Evolutionary conservation across 2,329 filamentous ascomycete species (phyloP).

Genomic region (Cytospora paraplurivora): DNA sequence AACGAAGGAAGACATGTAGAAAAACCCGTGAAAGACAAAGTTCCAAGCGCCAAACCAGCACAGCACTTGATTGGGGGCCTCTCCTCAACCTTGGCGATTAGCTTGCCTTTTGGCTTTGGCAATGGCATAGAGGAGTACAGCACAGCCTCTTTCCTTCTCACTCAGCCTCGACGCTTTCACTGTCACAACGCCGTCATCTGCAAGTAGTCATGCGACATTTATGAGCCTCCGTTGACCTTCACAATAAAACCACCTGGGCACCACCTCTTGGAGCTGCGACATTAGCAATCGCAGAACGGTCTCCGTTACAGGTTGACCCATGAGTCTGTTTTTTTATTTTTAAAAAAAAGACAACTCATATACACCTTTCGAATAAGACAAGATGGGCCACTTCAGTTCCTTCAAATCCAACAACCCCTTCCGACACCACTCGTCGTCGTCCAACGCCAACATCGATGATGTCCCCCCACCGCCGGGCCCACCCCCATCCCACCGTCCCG

Average conservation of each 20-base stretch:
- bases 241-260: too few relatives aligned
- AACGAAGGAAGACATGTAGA: not conserved
- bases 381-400: conserved; percentile 21
- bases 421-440: conserved; percentile 30
- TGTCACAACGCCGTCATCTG: not conserved
- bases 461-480: conserved; percentile 33
- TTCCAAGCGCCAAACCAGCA: conserved; percentile 2
- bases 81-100: not conserved
- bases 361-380: not conserved
- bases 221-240: not conserved
- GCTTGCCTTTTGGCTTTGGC: conserved; percentile 11
- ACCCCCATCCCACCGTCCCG: conserved; percentile 31
- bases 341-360: too few relatives aligned
- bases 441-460: conserved; percentile 11
- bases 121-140: not conserved
- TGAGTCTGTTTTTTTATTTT: too few relatives aligned
- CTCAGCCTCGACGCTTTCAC: not conserved
- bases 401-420: conserved; percentile 29
- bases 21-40: not conserved
- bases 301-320: too few relatives aligned
- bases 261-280: too few relatives aligned
- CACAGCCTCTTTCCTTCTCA: conserved; percentile 12
- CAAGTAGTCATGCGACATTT: not conserved
- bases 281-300: too few relatives aligned
- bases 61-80: conserved; percentile 9